These are phyloP conservation scores for Dipodascus geniculatus DNA, from an alignment of 805 yeast genomes.

Conservation along the genomic window DNA sequence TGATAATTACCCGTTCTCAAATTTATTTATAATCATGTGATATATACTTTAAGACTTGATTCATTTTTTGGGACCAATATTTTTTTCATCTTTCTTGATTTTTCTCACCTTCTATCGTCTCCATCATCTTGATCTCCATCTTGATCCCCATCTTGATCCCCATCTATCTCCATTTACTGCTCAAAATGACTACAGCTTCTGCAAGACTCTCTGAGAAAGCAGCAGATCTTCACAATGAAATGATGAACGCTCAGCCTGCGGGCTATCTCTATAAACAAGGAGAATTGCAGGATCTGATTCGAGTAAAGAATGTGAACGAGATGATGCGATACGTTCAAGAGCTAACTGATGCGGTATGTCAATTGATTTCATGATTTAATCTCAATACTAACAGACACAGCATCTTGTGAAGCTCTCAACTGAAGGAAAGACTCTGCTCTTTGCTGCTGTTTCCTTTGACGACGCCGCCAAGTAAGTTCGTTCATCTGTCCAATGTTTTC, in stretches of 20 bases:
- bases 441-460: slow-evolving; percentile 57
- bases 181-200: background rate
- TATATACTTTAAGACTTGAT: background rate
- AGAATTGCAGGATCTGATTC: slow-evolving; percentile 46
- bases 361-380: slow-evolving; percentile 12
- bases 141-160: no score
- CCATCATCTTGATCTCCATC: background rate
- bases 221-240: slow-evolving; percentile 44
- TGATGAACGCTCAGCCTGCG: slow-evolving; percentile 37
- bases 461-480: slow-evolving; percentile 43
- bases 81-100: background rate
- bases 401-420: slow-evolving; percentile 60
- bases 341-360: slow-evolving; percentile 26
- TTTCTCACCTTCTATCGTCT: no score
- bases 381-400: no score
- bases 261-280: slow-evolving; percentile 50
- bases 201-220: slow-evolving; percentile 27
- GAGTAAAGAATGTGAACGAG: slow-evolving; percentile 30
- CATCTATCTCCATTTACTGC: background rate
- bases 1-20: no score
- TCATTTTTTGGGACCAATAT: background rate
- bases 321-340: slow-evolving; percentile 36
- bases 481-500: background rate
- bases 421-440: slow-evolving; percentile 53
- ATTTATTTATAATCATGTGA: no score